Percentiles rank a stretch among this genome's conserved stretches.
These are phyloP conservation scores for Exserohilum rostratum DNA, from an alignment of 2,329 filamentous ascomycete species.

Conservation along the genomic window DNA sequence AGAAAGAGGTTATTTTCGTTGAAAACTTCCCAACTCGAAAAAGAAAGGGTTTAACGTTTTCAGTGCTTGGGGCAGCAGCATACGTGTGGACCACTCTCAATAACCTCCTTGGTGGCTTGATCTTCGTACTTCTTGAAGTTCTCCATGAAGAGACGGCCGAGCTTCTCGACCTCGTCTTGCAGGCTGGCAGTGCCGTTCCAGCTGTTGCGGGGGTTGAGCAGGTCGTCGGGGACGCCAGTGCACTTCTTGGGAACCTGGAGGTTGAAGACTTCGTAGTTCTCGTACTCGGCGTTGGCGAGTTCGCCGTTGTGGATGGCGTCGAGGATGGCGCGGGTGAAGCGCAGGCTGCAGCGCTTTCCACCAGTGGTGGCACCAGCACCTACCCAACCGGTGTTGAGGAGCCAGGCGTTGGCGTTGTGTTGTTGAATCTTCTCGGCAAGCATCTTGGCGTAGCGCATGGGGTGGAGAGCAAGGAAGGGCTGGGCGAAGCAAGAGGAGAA, in stretches of 20 bases:
- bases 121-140: conserved; percentile 97
- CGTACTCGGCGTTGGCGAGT: conserved; percentile 90
- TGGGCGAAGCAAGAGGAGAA: conserved; percentile 99
- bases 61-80: conserved; percentile 49
- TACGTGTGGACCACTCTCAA: conserved; percentile 54
- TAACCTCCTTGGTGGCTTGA: conserved; percentile 64
- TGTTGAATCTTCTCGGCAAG: conserved; percentile 95
- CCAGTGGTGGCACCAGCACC: conserved; percentile 88
- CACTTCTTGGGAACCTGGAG: conserved; percentile 92
- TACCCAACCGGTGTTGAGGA: conserved; percentile 98
- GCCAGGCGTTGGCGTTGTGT: conserved; percentile 96
- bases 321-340: conserved; percentile 98
- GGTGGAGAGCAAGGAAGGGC: conserved; percentile 97
- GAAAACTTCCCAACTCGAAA: too few relatives aligned
- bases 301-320: conserved; percentile 98
- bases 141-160: conserved; percentile 86
- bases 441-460: conserved; percentile 99
- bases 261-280: conserved; percentile 97
- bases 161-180: conserved; percentile 85
- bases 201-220: conserved; percentile 91
- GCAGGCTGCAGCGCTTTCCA: conserved; percentile 91
- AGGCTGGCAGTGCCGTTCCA: conserved; percentile 89
- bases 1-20: too few relatives aligned
- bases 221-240: conserved; percentile 84
- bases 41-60: too few relatives aligned